phyloP scores from a whole-genome alignment of 2,329 filamentous ascomycete genomes.

The Phoma sp. region DNA sequence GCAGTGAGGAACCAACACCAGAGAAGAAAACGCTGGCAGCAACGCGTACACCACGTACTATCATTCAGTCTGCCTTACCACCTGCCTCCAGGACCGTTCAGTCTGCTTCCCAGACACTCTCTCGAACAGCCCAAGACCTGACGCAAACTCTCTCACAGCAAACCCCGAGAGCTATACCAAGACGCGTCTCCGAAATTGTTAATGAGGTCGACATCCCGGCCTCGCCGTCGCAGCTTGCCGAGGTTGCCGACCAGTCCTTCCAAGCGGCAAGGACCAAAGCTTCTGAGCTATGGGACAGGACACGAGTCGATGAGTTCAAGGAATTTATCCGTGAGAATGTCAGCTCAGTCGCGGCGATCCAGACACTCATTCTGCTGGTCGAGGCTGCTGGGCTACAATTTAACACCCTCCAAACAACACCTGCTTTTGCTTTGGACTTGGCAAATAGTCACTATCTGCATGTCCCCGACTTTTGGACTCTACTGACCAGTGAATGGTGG shows the following conservation, averaged over 20 bases:
- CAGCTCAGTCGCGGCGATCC: slow-evolving; percentile 67
- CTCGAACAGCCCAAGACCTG: slow-evolving; percentile 3
- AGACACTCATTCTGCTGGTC: slow-evolving; percentile 59
- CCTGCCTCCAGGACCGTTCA: slow-evolving; percentile 8
- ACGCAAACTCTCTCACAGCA: slow-evolving; percentile 10
- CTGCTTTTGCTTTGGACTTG: slow-evolving; percentile 66
- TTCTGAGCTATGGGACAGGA: slow-evolving; percentile 67
- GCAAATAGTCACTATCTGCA: slow-evolving; percentile 67
- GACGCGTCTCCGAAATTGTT: slow-evolving; percentile 64
- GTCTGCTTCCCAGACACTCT: slow-evolving; percentile 9
- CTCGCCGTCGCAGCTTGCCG: slow-evolving; percentile 66
- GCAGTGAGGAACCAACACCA: slow-evolving; percentile 52
- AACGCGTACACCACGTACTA: slow-evolving; percentile 10
- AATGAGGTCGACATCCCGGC: slow-evolving; percentile 67
- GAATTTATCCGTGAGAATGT: slow-evolving; percentile 71
- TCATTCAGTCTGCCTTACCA: slow-evolving; percentile 36
- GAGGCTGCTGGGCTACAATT: slow-evolving; percentile 71
- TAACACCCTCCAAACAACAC: slow-evolving; percentile 73
- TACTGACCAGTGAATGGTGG: slow-evolving; percentile 84
- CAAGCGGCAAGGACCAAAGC: slow-evolving; percentile 74
- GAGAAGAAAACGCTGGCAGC: slow-evolving; percentile 45
- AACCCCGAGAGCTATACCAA: slow-evolving; percentile 45
- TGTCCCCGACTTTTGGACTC: slow-evolving; percentile 79
- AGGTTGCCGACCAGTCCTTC: slow-evolving; percentile 71
- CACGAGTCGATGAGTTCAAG: slow-evolving; percentile 70